phyloP scores from a whole-genome alignment of 257 asterid genomes.

The Petrea volubilis region DNA sequence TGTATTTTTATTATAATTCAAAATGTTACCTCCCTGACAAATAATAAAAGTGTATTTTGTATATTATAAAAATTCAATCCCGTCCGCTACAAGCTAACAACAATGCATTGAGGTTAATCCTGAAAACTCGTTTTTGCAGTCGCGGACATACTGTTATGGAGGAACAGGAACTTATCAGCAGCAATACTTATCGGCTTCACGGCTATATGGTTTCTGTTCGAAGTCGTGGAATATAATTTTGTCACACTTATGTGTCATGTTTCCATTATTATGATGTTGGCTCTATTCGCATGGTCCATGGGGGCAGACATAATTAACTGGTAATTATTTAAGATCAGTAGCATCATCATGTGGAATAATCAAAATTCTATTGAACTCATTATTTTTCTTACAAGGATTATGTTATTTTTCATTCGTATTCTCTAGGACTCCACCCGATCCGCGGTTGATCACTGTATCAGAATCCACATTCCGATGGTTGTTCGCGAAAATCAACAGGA shows the following conservation, averaged over 20 bases:
- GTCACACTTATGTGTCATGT: slow-evolving; percentile 58
- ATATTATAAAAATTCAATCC: too few species aligned
- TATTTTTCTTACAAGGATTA: not conserved
- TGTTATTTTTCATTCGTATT: not conserved
- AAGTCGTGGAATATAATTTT: slow-evolving; percentile 71
- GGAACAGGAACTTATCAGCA: slow-evolving; percentile 67
- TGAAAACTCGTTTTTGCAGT: slow-evolving; percentile 35
- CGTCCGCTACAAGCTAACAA: too few species aligned
- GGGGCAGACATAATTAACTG: slow-evolving; percentile 57
- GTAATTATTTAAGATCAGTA: slow-evolving; percentile 30
- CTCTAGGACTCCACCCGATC: slow-evolving; percentile 65
- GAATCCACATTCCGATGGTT: slow-evolving; percentile 72
- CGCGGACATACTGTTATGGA: slow-evolving; percentile 73
- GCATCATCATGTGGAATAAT: too few species aligned
- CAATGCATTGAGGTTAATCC: not conserved
- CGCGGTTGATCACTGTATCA: slow-evolving; percentile 45
- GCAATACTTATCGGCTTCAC: slow-evolving; percentile 61
- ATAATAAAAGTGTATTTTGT: too few species aligned
- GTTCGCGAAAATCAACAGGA: slow-evolving; percentile 46
- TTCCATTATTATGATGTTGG: slow-evolving; percentile 50
- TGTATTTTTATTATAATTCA: too few species aligned
- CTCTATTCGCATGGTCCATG: slow-evolving; percentile 65
- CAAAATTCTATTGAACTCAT: too few species aligned
- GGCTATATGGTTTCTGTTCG: slow-evolving; percentile 69
- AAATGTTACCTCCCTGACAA: too few species aligned